Base-by-base conservation (phyloP, 768 basidiomycete genomes). In the Phanerodontia chrysosporium region DNA sequence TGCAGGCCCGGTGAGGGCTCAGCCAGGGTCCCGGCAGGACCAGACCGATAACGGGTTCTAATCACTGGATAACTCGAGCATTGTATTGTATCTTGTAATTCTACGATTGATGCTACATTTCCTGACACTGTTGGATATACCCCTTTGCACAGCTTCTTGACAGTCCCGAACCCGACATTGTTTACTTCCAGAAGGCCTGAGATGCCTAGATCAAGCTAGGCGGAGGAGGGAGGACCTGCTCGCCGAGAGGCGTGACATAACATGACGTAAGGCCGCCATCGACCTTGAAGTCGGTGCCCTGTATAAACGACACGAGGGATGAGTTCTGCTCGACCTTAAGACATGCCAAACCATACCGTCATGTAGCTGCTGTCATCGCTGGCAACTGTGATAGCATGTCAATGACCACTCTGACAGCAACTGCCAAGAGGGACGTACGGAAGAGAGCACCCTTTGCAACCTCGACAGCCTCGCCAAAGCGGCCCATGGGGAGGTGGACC, bases 381-480 rank as follows among this genome's bases (percentile, higher is more conserved):
- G 3, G 95, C 97, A 67, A 94, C 89, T 89, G 67, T 22, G 25
- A 52, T 39, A 28, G 7, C 16, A 57, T 18, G 54, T 58, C 32
- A 52, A 44, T 36, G 14, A 48, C 49, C 58, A n/a, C 52, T 24
- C 52, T 14, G 16, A 24, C 8, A 25, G 13, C 9, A 21, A 27
- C 48, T 53, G 22, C 22, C n/a, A 21, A 12, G 29, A n/a, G 49
- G 49, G 45, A 86, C 94, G 53, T 70, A 96, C 95, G 75, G 82
- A 98, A 99, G 25, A 98, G 79, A 21, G 93, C 95, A 28, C 85
- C 95, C 68, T 88, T 90, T 7, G 97, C 97, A 59, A 95, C 81
- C 73, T 99, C 97, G 62, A 98, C 80, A 0, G 95, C 97, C 77
- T 98, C 94, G 36, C 96, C 96, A 71, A 99, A 99, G 61, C 96